Base-by-base conservation (phyloP, 1,139 yeast genomes). In the Suhomyces bokatorum region DNA sequence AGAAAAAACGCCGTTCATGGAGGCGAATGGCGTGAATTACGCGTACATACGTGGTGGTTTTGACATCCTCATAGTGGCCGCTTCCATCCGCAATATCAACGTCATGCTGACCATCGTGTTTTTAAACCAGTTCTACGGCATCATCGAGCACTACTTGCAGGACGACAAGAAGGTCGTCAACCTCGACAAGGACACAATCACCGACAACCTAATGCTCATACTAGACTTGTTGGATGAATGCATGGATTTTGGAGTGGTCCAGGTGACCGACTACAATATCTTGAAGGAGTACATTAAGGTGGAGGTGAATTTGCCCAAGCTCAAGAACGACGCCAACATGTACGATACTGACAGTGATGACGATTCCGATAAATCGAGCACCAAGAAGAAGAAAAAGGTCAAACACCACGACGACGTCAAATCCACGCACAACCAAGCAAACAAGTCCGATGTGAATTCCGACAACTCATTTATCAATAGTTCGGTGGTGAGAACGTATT, bases 401-500 rank as follows among this genome's bases (percentile, higher is more conserved):
- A 55, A 52, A 14, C 54, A 53, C 24, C 60, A 60, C 15, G 45
- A 54, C 12, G 52, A 57, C 6, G 59, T 69, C 38, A 64, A 58
- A 44, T 69, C 77, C 3, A 72, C 78, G 0, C 71, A 68, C 45
- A 73, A 73, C 52, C 72, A 67, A 32, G 75, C 78, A 13, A 57
- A 67, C 16, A 64, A 59, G 14, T 55, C 69, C 1, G 73, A 70
- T 42, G 64, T 61, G 10, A 51, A 67, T n/a, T 56, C 56, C 1
- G 50, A 63, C 13, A 53, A 59, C 4, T 51, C 56, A 16, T 50
- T 57, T 29, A 71, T 85, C 48, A 85, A 86, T 57, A 80, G 87
- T 38, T 78, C 87, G 14, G 78, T 86, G 12, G 69, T 59, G 54
- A 69, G 77, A 32, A 70, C 77, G 0, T 65, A 70, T 20, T 64